Conservation (phyloP, 2,329 filamentous ascomycete genomes). For the Paraphoma chrysanthemicola region DNA sequence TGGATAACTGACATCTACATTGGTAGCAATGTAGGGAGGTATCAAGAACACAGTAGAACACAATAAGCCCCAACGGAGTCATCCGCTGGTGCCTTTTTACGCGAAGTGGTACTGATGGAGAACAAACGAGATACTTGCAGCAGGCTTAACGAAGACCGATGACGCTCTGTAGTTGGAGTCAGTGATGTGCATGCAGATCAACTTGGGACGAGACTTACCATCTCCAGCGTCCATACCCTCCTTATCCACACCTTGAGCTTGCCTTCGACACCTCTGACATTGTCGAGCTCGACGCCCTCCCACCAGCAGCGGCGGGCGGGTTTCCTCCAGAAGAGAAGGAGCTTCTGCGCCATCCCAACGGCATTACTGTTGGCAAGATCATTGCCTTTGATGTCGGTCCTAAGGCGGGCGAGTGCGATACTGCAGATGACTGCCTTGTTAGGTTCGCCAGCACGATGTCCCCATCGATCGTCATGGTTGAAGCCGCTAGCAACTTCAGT, state of each 20-base stretch:
- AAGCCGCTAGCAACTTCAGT: conserved; percentile 72
- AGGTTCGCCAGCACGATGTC: conserved; percentile 94
- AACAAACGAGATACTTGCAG: conserved; percentile 20
- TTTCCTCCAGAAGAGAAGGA: conserved; percentile 97
- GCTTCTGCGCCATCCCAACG: conserved; percentile 97
- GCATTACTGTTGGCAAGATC: conserved; percentile 75
- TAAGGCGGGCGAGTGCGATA: conserved; percentile 87
- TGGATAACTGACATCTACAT: conserved; percentile 32
- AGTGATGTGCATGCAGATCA: conserved; percentile 6
- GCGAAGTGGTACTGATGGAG: conserved; percentile 2
- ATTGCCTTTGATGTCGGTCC: conserved; percentile 86
- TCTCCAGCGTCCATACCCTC: conserved; percentile 97
- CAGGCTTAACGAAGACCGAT: conserved; percentile 74
- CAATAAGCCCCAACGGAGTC: neutral
- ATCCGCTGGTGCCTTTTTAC: conserved; percentile 6
- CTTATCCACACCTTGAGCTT: conserved; percentile 98
- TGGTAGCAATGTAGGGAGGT: conserved; percentile 26
- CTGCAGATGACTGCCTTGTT: conserved; percentile 99
- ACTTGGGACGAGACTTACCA: conserved; percentile 60
- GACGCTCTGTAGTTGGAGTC: conserved; percentile 66
- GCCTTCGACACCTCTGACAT: conserved; percentile 88
- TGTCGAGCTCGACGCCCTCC: conserved; percentile 92
- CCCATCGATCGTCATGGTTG: conserved; percentile 94
- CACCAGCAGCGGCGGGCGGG: conserved; percentile 97
- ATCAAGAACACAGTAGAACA: conserved; percentile 31